phyloP scores from a whole-genome alignment of 2,329 filamentous ascomycete species.

The Fusarium tricinctum region DNA sequence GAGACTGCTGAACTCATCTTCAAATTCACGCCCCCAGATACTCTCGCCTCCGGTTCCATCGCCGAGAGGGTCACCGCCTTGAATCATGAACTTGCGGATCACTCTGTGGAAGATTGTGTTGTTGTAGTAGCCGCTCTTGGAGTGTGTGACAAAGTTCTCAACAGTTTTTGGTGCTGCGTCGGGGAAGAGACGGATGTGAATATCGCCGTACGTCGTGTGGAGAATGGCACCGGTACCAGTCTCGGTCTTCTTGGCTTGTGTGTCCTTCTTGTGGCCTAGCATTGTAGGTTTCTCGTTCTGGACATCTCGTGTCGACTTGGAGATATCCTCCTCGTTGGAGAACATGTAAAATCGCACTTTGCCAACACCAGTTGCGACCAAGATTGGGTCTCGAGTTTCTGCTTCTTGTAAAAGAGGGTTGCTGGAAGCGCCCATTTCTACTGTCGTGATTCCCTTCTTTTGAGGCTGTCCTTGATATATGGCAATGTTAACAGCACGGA shows the following conservation, averaged over 20 bases:
- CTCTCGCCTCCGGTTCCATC: conserved; percentile 90
- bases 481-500: conserved; percentile 84
- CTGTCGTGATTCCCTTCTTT: conserved; percentile 92
- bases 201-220: conserved; percentile 95
- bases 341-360: conserved; percentile 99
- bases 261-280: conserved; percentile 69
- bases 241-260: conserved; percentile 71
- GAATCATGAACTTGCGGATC: conserved; percentile 99
- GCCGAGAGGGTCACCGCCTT: conserved; percentile 93
- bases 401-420: conserved; percentile 95
- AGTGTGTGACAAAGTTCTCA: conserved; percentile 96
- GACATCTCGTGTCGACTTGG: conserved; percentile 87
- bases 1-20: conserved; percentile 91
- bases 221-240: conserved; percentile 85
- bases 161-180: conserved; percentile 94
- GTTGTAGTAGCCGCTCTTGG: conserved; percentile 94
- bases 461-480: conserved; percentile 96
- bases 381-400: conserved; percentile 89
- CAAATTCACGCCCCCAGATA: conserved; percentile 95
- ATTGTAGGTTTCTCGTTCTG: conserved; percentile 93
- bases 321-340: conserved; percentile 87
- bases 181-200: conserved; percentile 92
- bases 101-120: conserved; percentile 97
- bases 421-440: conserved; percentile 95
- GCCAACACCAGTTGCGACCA: conserved; percentile 84